A percentile compares a stretch with the other conserved stretches of the same genome.
phyloP scores from a whole-genome alignment of 345 rosid species.

The Citrus glauca region DNA sequence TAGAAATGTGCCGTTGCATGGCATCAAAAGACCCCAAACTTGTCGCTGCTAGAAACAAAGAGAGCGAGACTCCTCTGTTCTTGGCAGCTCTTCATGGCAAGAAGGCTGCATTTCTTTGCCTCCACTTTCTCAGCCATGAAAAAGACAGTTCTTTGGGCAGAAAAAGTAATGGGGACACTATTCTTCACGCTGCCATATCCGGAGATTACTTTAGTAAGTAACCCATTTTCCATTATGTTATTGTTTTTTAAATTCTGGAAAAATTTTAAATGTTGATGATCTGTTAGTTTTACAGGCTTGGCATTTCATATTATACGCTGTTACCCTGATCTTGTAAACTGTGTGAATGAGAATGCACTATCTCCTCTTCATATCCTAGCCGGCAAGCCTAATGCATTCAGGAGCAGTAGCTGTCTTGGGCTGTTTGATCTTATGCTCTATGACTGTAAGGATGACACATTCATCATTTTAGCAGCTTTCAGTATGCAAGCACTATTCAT shows the following conservation, averaged over 20 bases:
- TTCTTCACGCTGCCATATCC: neutral
- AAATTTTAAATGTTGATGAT: neutral
- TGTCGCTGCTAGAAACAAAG: neutral
- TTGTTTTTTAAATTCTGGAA: neutral
- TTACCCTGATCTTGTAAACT: slow-evolving; percentile 8
- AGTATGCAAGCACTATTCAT: neutral
- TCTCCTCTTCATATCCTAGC: slow-evolving; percentile 22
- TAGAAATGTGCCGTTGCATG: neutral
- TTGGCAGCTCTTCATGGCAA: neutral
- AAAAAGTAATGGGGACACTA: neutral
- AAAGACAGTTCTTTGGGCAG: neutral
- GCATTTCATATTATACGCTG: slow-evolving; percentile 9
- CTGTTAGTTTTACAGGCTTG: neutral
- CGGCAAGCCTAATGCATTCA: slow-evolving; percentile 17
- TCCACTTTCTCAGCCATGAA: neutral
- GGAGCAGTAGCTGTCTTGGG: slow-evolving; percentile 1
- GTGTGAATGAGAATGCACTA: neutral
- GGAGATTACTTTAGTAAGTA: neutral
- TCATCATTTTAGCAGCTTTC: neutral
- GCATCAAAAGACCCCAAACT: neutral
- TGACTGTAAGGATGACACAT: slow-evolving; percentile 2
- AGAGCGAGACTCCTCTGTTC: neutral
- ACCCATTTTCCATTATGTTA: neutral
- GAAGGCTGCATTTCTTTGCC: neutral
- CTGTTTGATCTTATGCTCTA: slow-evolving; percentile 16